A percentile compares a stretch with the other conserved stretches of the same genome.
Conservation (phyloP, 2,329 filamentous ascomycete species). For the Trichoderma citrinoviride region DNA sequence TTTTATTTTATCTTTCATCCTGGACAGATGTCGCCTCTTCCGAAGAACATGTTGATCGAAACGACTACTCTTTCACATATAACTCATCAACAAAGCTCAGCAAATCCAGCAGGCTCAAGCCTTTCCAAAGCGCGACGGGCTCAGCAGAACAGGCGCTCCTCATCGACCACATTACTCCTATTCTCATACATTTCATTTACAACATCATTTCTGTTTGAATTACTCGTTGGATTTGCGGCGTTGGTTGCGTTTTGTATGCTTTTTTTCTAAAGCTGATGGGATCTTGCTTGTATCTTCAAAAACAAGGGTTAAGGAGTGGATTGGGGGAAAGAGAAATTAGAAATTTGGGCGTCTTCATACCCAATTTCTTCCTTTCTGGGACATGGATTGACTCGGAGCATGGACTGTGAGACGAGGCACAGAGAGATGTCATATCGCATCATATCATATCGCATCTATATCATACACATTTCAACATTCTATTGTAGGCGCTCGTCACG, state of each 20-base stretch:
- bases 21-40: neutral
- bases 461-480: neutral
- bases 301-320: neutral
- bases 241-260: slow-evolving; percentile 3
- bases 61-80: neutral
- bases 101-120: too few species aligned
- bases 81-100: too few species aligned
- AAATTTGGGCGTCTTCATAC: neutral
- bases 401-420: neutral
- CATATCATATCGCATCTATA: too few species aligned
- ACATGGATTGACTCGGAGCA: neutral
- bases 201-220: neutral
- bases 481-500: too few species aligned
- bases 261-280: neutral
- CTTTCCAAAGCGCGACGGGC: too few species aligned
- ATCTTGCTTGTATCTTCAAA: neutral
- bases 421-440: neutral
- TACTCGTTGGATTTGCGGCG: slow-evolving; percentile 15
- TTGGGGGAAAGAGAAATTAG: neutral
- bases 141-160: slow-evolving; percentile 12
- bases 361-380: neutral
- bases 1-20: neutral
- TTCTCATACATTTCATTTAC: neutral
- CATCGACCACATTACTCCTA: neutral
- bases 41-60: neutral